phyloP scores from a whole-genome alignment of 2,329 filamentous ascomycete species.

The Sphaerulina vaccinii region DNA sequence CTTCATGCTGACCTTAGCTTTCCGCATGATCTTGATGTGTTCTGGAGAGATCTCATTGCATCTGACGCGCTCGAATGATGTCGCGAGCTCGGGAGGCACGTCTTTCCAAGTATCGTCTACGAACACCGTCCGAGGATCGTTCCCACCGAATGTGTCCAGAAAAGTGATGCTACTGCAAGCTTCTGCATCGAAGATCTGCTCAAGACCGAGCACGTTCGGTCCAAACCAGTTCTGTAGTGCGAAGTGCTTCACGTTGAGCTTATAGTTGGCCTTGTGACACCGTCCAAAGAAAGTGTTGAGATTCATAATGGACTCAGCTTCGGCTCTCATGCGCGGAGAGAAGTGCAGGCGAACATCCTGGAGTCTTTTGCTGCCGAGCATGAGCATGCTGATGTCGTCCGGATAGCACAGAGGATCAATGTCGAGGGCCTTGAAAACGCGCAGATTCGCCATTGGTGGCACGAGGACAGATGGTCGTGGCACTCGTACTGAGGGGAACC shows the following conservation, averaged over 20 bases:
- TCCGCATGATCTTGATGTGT: conserved; percentile 39
- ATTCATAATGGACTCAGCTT: conserved; percentile 57
- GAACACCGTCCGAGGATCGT: conserved; percentile 49
- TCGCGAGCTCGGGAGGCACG: conserved; percentile 20
- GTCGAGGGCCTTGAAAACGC: conserved; percentile 54
- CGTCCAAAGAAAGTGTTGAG: conserved; percentile 58
- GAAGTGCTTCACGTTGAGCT: conserved; percentile 51
- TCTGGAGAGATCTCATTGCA: conserved; percentile 32
- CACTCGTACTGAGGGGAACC: conserved; percentile 56
- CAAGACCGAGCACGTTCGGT: conserved; percentile 49
- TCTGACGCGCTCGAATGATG: conserved; percentile 22
- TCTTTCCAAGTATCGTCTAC: conserved; percentile 56
- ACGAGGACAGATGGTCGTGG: conserved; percentile 58
- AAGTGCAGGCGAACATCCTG: conserved; percentile 59
- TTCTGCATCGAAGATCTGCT: conserved; percentile 44
- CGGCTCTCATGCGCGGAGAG: conserved; percentile 60
- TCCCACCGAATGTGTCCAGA: conserved; percentile 53
- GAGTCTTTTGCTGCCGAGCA: conserved; percentile 55
- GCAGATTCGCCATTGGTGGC: conserved; percentile 57
- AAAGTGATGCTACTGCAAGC: conserved; percentile 52
- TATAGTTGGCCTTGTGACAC: conserved; percentile 49
- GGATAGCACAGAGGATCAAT: conserved; percentile 65
- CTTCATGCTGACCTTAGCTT: conserved; percentile 18
- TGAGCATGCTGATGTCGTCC: conserved; percentile 59
- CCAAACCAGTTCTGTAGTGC: conserved; percentile 60